Percentiles rank a stretch among this genome's conserved stretches.
Conservation (phyloP, 306 rosid species). For the Geum urbanum region DNA sequence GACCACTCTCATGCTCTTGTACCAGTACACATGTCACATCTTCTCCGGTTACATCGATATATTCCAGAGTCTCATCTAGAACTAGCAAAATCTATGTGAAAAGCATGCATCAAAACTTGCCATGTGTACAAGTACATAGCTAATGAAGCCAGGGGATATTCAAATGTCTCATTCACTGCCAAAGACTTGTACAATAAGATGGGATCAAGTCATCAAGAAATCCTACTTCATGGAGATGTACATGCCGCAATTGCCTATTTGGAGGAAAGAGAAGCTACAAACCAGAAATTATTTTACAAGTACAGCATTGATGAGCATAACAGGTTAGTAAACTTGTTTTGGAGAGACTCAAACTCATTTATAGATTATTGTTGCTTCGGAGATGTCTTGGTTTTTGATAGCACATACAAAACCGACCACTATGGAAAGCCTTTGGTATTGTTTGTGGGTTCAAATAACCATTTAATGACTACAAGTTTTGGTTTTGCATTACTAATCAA, state of each 20-base stretch:
- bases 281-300: not conserved
- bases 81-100: not conserved
- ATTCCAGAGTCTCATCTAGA: not conserved
- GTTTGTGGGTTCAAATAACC: not conserved
- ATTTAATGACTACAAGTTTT: not conserved
- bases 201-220: not conserved
- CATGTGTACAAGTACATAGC: not conserved
- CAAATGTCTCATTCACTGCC: not conserved
- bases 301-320: not conserved
- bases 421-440: not conserved
- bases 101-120: not conserved
- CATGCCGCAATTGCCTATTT: not conserved
- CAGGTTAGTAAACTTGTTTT: not conserved
- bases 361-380: not conserved
- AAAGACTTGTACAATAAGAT: not conserved
- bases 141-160: not conserved
- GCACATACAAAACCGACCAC: not conserved
- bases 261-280: not conserved
- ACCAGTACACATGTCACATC: no score
- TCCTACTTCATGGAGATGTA: not conserved
- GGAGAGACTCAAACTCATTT: not conserved
- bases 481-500: not conserved
- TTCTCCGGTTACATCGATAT: not conserved
- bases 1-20: no score
- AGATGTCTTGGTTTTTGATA: not conserved